Base-by-base conservation (phyloP, 495 filamentous ascomycete genomes). In the Glarea lozoyensis region DNA sequence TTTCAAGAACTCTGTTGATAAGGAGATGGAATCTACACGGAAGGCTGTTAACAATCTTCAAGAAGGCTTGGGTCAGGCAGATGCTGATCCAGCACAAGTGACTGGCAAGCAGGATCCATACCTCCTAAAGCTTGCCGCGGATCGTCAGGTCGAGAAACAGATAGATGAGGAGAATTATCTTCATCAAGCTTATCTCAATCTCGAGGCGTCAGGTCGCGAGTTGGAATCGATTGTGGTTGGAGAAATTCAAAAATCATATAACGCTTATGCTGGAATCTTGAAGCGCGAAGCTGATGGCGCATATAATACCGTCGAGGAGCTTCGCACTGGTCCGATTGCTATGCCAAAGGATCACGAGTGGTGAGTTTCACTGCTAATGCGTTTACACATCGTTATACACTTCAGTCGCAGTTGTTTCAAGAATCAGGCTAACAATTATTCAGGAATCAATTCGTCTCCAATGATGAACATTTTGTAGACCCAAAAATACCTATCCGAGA, bases 81-180 rank as follows among this genome's bases (percentile, higher is more conserved):
- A 95, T 57, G 66, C 79, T 7, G 88, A 96, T 53, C 75, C 85
- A 0, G 70, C 79, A 4, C 68, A 75, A 43, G 79, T 80, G 9
- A 78, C 79, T 2, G 89, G 89, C 15, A 94, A 92, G 62, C 80
- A 81, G 13, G 92, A 98, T 58, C 92, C 92, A 15, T 97, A 88
- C 56, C 75, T 98, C 15, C 64, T 95, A 49, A 81, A 80, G 39
- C 66, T 97, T 24, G 75, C 72, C 29, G 89, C 94, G 0, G 90
- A 97, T 60, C 75, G 80, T 20, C 88, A 94, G 61, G 67, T 98
- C 17, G 89, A 90, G 54, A 82, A 75, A 52, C 92, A 97, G 57
- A 81, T 98, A 32, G 87, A 94, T 56, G 92, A 98, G 55, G 92
- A 98, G 61, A 98, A 96, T 53, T 97, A 97, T 54, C 57, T 97